Evolutionary conservation across 768 basidiomycete genomes (phyloP).

Genomic region (Kwoniella sp.): DNA sequence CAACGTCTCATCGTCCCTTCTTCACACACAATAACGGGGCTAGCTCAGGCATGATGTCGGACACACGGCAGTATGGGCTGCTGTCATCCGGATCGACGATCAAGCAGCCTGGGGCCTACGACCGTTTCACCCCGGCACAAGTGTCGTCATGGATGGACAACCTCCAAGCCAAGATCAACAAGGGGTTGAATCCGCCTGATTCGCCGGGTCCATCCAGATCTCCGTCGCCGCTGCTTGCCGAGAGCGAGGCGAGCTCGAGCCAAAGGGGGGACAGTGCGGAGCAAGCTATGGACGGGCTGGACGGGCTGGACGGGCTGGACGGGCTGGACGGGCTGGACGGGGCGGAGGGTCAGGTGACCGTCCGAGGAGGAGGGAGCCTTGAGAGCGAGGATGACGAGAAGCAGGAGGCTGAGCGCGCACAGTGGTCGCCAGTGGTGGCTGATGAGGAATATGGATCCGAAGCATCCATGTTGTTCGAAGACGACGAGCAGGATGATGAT

Average conservation of each 20-base stretch:
- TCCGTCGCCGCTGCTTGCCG: slow-evolving; percentile 18
- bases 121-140: slow-evolving; percentile 4
- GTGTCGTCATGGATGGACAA: slow-evolving; percentile 27
- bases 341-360: slow-evolving; percentile 2
- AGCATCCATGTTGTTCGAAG: background rate
- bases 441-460: slow-evolving; percentile 8
- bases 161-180: slow-evolving; percentile 28
- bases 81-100: background rate
- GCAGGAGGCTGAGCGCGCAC: background rate
- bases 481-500: background rate
- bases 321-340: background rate
- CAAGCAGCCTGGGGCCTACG: slow-evolving; percentile 23
- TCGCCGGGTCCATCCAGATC: slow-evolving; percentile 33
- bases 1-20: background rate
- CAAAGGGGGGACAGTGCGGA: too few relatives aligned
- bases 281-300: background rate
- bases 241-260: background rate
- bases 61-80: too few relatives aligned
- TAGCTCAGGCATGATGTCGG: too few relatives aligned
- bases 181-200: slow-evolving; percentile 26
- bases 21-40: background rate
- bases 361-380: background rate
- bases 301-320: background rate
- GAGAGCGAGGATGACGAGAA: background rate
- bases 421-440: background rate